phyloP scores from a whole-genome alignment of 208 protist genomes.

The Acanthamoeba polyphaga region DNA sequence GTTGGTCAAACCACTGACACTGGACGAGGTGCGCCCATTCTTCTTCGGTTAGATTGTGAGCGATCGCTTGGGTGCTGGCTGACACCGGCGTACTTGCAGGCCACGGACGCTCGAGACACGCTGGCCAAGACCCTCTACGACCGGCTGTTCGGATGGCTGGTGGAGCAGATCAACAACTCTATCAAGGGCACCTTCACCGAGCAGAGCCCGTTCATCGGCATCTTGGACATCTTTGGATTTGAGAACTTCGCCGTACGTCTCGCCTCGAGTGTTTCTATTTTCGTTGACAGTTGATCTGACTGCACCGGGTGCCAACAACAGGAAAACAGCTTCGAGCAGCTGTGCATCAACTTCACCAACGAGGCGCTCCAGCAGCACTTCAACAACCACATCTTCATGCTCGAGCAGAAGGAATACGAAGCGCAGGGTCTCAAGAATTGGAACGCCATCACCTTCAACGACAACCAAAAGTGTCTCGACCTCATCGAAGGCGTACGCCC shows the following conservation, averaged over 20 bases:
- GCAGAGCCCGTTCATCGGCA: constrained; percentile 84
- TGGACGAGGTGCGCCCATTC: not conserved
- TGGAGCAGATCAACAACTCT: constrained; percentile 25
- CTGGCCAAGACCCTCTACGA: constrained; percentile 89
- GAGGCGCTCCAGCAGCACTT: constrained; percentile 91
- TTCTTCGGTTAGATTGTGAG: no score
- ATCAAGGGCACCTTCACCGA: not conserved
- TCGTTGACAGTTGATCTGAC: not conserved
- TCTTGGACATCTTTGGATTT: constrained; percentile 89
- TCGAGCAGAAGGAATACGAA: constrained; percentile 89
- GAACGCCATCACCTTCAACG: constrained; percentile 85
- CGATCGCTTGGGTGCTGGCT: not conserved
- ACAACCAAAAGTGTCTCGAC: constrained; percentile 82
- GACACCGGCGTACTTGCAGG: constrained; percentile 62
- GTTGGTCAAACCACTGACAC: not conserved
- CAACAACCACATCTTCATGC: constrained; percentile 91
- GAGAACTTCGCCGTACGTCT: constrained; percentile 86
- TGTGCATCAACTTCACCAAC: constrained; percentile 92
- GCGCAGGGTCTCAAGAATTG: constrained; percentile 78
- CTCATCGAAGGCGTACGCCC: constrained; percentile 73
- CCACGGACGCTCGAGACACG: constrained; percentile 87
- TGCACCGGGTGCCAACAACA: not conserved
- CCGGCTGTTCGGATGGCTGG: constrained; percentile 85
- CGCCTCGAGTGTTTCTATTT: not conserved
- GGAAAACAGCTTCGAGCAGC: constrained; percentile 90